These are phyloP conservation scores for Dissophora ornata DNA, from an alignment of 192 early-diverging fungal genomes.

Conservation along the genomic window DNA sequence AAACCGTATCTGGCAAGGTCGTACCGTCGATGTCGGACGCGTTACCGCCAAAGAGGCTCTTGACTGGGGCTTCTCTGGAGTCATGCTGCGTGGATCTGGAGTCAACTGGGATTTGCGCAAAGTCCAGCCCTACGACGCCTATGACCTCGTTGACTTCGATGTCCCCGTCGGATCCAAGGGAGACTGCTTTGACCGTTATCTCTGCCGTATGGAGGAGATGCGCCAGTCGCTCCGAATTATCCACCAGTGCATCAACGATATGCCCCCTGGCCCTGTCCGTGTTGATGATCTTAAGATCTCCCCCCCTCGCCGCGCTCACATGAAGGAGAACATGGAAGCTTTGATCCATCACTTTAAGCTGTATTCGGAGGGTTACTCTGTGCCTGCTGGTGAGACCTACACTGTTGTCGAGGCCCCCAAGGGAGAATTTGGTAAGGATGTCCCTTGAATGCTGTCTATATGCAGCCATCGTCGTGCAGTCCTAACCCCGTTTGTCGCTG, in stretches of 20 bases:
- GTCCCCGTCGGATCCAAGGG: conserved; percentile 95
- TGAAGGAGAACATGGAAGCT: conserved; percentile 99
- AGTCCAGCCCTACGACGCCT: conserved; percentile 94
- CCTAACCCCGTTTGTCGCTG: too few species aligned
- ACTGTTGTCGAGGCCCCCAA: conserved; percentile 98
- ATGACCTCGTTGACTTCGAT: conserved; percentile 95
- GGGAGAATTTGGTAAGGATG: conserved; percentile 89
- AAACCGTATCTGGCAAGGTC: conserved; percentile 96
- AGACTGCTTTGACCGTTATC: conserved; percentile 95
- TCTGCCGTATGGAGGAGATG: conserved; percentile 99
- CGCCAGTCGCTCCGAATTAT: conserved; percentile 96
- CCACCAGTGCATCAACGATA: conserved; percentile 94
- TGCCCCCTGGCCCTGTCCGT: conserved; percentile 93
- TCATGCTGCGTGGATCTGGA: conserved; percentile 95
- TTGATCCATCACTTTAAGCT: conserved; percentile 99
- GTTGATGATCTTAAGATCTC: conserved; percentile 98
- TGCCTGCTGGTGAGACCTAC: conserved; percentile 98
- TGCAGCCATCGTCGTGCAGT: too few species aligned
- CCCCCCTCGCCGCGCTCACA: conserved; percentile 89
- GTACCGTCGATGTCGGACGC: conserved; percentile 88
- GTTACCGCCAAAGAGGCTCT: conserved; percentile 90
- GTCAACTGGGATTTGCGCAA: conserved; percentile 96
- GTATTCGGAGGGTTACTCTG: conserved; percentile 98
- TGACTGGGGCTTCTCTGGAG: conserved; percentile 93
- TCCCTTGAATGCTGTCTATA: background rate